Evolutionary conservation across 345 rosid genomes (phyloP), one percentile per base, ranked within the genome.

Genomic region (Aethionema arabicum): DNA sequence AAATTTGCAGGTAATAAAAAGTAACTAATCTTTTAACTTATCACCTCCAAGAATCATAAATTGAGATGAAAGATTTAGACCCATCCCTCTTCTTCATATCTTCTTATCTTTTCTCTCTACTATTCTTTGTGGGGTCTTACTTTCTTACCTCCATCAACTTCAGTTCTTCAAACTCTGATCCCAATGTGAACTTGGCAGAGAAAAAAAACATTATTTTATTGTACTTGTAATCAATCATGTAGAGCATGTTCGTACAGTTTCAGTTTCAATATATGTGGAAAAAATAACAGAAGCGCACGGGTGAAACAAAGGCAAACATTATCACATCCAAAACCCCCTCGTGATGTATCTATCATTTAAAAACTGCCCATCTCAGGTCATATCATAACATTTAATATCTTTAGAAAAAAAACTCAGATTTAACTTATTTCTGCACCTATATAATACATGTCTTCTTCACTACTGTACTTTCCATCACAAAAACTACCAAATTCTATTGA

Each of bases 231-330:
- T 59, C 49, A 59, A 48, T 59, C 49, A 68, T 73, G 61, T 41
- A 46, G 68, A 69, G 71, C 77, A 65, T 70, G 79, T 73, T 86
- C 87, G 83, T 80, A 87, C 91, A 74, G n/a, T 65, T 85, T 69
- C 58, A 69, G 68, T 69, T 62, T 80, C 72, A 65, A 21, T 21
- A 21, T 21, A 21, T 21, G 27, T 54, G 29, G 66, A 13, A 31
- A 10, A 56, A 45, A 50, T 58, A 63, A 71, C 73, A 40, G 78
- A 63, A 74, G 81, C 57, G 69, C 78, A 73, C 78, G 77, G 68
- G 75, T 70, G 56, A 59, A 48, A 11, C 45, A 21, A 56, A 32
- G 44, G 56, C 30, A 62, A 48, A 70, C 32, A 39, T 56, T 55
- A 56, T 70, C 68, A 63, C 27, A 42, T 46, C 32, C 49, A 14